Conservation (phyloP, 2,329 filamentous ascomycete genomes). For the Chaetomiaceae sp. region DNA sequence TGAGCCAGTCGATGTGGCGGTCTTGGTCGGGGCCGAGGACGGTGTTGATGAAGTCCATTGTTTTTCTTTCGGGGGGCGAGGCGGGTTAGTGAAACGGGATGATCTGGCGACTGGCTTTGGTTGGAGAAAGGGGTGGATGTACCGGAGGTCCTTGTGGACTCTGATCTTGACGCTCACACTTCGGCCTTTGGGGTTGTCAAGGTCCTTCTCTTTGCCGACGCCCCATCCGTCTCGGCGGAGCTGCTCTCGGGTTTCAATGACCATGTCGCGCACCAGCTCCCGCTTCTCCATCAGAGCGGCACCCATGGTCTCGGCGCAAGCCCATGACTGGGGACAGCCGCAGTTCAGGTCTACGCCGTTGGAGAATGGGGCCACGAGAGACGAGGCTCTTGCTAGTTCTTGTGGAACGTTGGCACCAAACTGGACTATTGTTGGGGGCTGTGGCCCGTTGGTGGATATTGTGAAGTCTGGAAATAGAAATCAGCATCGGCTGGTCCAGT, state of each 20-base stretch:
- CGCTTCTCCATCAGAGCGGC: slow-evolving; percentile 64
- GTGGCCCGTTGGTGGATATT: slow-evolving; percentile 46
- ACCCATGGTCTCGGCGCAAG: slow-evolving; percentile 61
- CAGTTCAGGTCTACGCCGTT: slow-evolving; percentile 67
- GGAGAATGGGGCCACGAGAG: slow-evolving; percentile 56
- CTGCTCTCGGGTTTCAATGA: slow-evolving; percentile 49
- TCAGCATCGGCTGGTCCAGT: no score
- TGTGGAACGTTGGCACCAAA: slow-evolving; percentile 59
- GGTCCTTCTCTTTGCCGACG: slow-evolving; percentile 40
- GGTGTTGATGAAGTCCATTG: slow-evolving; percentile 58
- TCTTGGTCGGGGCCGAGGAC: slow-evolving; percentile 51
- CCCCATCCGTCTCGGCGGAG: slow-evolving; percentile 51
- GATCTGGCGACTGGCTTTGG: background rate
- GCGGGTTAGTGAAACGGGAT: slow-evolving; percentile 22
- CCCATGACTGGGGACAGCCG: slow-evolving; percentile 69
- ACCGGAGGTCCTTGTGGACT: slow-evolving; percentile 60
- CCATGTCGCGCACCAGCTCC: slow-evolving; percentile 62
- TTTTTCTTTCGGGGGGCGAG: slow-evolving; percentile 41
- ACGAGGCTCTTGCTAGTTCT: slow-evolving; percentile 59
- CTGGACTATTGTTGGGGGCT: slow-evolving; percentile 60
- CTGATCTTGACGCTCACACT: slow-evolving; percentile 68
- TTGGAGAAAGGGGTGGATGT: background rate
- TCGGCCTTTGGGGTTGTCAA: slow-evolving; percentile 42
- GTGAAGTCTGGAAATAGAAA: slow-evolving; percentile 60
- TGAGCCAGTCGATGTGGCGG: slow-evolving; percentile 61